A percentile compares a stretch with the other conserved stretches of the same genome.
phyloP scores from a whole-genome alignment of 2,329 filamentous ascomycete genomes.

The Fusarium torreyae region DNA sequence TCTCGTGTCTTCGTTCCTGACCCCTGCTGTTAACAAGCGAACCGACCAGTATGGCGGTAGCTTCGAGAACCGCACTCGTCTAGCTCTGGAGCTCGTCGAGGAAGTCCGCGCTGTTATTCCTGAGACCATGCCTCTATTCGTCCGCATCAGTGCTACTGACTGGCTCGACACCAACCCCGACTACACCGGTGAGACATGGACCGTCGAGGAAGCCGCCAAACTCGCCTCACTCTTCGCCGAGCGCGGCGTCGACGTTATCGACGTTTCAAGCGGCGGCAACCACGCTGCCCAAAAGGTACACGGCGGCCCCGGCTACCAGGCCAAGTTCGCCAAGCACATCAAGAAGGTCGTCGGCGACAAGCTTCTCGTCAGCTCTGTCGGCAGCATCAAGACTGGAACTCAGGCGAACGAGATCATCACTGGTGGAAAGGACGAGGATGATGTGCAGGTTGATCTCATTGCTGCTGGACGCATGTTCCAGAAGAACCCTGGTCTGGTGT shows the following conservation, averaged over 20 bases:
- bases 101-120: conserved; percentile 75
- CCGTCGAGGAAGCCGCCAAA: conserved; percentile 71
- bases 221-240: conserved; percentile 76
- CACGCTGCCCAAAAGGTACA: conserved; percentile 72
- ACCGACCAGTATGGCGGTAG: conserved; percentile 78
- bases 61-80: conserved; percentile 79
- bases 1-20: conserved; percentile 78
- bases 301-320: conserved; percentile 77
- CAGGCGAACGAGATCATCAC: conserved; percentile 65
- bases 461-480: conserved; percentile 69
- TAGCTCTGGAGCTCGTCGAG: conserved; percentile 78
- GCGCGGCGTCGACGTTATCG: conserved; percentile 80
- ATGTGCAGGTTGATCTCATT: conserved; percentile 64
- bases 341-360: conserved; percentile 79
- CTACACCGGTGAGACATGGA: conserved; percentile 75
- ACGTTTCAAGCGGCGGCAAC: conserved; percentile 78
- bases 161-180: conserved; percentile 77
- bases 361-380: conserved; percentile 63
- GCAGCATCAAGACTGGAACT: conserved; percentile 62
- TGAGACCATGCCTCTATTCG: conserved; percentile 77
- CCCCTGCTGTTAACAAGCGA: conserved; percentile 78
- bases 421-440: conserved; percentile 51
- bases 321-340: conserved; percentile 76
- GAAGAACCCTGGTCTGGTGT: conserved; percentile 71
- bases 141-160: conserved; percentile 81